phyloP scores from a whole-genome alignment of 352 stramenopile species.

The Phytopythium litorale region DNA sequence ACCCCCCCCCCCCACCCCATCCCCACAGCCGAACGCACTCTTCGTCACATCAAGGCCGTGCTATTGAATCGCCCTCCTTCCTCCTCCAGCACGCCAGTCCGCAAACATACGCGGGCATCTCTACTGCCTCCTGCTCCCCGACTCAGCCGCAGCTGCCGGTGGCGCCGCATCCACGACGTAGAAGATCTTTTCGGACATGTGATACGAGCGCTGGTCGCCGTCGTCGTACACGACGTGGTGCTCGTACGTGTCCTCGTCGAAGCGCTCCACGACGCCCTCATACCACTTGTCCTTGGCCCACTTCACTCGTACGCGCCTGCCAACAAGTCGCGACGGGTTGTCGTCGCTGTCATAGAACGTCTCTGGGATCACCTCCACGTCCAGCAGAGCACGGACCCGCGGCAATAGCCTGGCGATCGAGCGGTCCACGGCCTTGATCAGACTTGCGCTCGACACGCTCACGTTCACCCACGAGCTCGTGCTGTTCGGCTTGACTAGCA shows the following conservation, averaged over 20 bases:
- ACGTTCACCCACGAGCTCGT: conserved; percentile 80
- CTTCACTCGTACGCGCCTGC: conserved; percentile 82
- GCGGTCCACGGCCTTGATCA: conserved; percentile 64
- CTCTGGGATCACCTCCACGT: conserved; percentile 36
- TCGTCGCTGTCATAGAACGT: conserved; percentile 90
- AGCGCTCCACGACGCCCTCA: conserved; percentile 68
- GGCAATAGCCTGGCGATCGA: conserved; percentile 54
- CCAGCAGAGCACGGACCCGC: conserved; percentile 48
- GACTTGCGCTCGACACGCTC: conserved; percentile 40
- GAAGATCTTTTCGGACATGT: conserved; percentile 88
- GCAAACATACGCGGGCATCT: neutral
- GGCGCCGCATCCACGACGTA: conserved; percentile 55
- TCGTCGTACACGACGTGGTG: conserved; percentile 86
- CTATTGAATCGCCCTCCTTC: neutral
- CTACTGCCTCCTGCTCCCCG: conserved; percentile 2
- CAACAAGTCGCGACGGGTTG: conserved; percentile 78
- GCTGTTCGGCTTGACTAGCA: conserved; percentile 83
- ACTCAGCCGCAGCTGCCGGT: conserved; percentile 13
- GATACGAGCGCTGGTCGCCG: conserved; percentile 82
- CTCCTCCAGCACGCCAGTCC: neutral
- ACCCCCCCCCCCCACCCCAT: neutral
- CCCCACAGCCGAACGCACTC: neutral
- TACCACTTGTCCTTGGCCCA: conserved; percentile 91
- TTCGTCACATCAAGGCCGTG: neutral
- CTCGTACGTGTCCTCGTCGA: conserved; percentile 78